Conservation (phyloP, 75 land plant genomes). For the Azolla pinnata region DNA sequence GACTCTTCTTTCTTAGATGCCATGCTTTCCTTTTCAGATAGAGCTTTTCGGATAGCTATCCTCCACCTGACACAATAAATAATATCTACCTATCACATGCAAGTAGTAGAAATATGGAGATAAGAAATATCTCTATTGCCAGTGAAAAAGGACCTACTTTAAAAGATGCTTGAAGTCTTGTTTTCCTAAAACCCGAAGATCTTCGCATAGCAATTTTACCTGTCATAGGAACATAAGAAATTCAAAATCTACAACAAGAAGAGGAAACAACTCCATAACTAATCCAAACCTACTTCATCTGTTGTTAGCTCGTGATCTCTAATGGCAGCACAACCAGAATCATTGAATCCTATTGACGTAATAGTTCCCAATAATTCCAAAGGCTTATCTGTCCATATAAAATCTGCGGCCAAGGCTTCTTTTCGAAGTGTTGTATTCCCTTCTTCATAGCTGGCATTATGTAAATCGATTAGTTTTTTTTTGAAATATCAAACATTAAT, state of each 20-base stretch:
- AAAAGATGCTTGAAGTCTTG: slow-evolving; percentile 81
- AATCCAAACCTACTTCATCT: slow-evolving; percentile 53
- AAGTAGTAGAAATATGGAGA: no score
- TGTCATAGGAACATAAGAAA: slow-evolving; percentile 14
- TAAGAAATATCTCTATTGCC: neutral
- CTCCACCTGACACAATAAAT: no score
- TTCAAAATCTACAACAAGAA: neutral
- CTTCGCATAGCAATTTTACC: slow-evolving; percentile 80
- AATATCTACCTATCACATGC: no score
- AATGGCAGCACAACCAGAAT: slow-evolving; percentile 48
- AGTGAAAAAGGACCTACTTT: slow-evolving; percentile 51
- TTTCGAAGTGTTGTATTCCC: slow-evolving; percentile 49
- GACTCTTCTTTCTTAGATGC: slow-evolving; percentile 9
- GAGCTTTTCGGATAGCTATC: slow-evolving; percentile 52
- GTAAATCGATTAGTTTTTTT: no score
- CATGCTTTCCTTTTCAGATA: slow-evolving; percentile 25
- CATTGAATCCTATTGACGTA: slow-evolving; percentile 63
- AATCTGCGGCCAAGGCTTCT: slow-evolving; percentile 52
- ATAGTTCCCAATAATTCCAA: slow-evolving; percentile 80
- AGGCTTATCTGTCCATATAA: slow-evolving; percentile 78
- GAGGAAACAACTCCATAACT: neutral
- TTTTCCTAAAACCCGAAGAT: slow-evolving; percentile 77
- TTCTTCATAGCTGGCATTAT: slow-evolving; percentile 64
- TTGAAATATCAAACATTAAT: no score
- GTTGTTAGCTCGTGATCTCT: slow-evolving; percentile 68